Evolutionary conservation across 768 basidiomycete genomes (phyloP), one percentile per base, ranked within the genome.

Genomic region (Aureoboletus auriporus): DNA sequence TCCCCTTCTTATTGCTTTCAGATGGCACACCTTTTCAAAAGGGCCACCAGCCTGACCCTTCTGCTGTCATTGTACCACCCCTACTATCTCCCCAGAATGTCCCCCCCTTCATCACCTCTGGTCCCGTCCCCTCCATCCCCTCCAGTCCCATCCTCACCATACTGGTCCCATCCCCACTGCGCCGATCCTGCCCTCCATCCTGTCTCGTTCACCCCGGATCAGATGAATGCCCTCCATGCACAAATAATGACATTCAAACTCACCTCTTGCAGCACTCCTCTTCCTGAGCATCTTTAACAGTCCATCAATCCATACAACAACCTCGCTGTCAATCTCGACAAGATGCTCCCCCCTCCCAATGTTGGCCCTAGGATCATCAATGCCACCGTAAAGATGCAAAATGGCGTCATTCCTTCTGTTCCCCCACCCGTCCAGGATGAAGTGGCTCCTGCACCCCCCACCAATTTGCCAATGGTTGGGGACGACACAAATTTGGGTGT

Each of bases 241-340:
- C 90, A 93, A 56, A 91, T 93, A 13, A 78, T 84, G 42, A 89
- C 90, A 4, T 92, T 84, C 72, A 89, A 85, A 60, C 75, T 82
- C 53, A 73, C 92, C 55, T 72, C 73, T 13, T 77, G 83, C 20
- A 81, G 83, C 17, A 62, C 81, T 8, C 80, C 86, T 13, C 74
- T 89, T 36, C 84, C 89, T 11, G 82, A 88, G 11, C 63, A 76
- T 51, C 58, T 93, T 26, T 86, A 85, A 51, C 80, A 84, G 47
- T 82, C 84, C 11, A 80, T 90, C 39, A 80, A 79, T n/a, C 75
- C 82, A 10, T 78, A 81, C 42, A 84, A 80, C 56, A 75, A 73
- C 26, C 78, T 80, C 46, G 73, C 80, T 9, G 70, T 75, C 12
- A 82, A 84, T 42, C 74, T 87, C 37, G 84, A 87, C 60, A 83